A percentile compares a stretch with the other conserved stretches of the same genome.
phyloP scores from a whole-genome alignment of 192 early-diverging fungal genomes.

The Mycoemilia scoparia region DNA sequence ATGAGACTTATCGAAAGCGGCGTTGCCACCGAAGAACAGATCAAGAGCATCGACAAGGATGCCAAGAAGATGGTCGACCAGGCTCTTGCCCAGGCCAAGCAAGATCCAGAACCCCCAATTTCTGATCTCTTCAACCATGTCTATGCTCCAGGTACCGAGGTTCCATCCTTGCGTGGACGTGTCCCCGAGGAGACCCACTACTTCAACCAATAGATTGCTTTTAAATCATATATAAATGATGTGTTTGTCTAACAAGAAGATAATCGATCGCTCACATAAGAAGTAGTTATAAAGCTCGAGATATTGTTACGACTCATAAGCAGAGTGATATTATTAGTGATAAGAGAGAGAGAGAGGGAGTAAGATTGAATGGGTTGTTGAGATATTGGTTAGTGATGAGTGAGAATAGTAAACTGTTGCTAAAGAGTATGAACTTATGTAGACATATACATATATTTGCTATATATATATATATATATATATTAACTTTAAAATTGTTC shows the following conservation, averaged over 20 bases:
- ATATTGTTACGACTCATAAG: neutral
- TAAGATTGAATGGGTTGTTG: neutral
- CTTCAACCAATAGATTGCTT: conserved; percentile 11
- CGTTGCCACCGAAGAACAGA: conserved; percentile 60
- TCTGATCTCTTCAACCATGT: conserved; percentile 63
- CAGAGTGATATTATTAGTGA: neutral
- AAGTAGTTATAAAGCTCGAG: neutral
- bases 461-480: neutral
- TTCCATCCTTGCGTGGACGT: conserved; percentile 57
- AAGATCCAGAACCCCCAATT: conserved; percentile 47
- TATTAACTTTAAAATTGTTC: neutral
- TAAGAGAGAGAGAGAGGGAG: neutral
- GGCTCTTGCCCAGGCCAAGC: conserved; percentile 68
- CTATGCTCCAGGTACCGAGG: conserved; percentile 62
- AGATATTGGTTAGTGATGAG: neutral
- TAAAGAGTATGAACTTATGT: neutral
- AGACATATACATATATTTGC: neutral
- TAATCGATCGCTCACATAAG: neutral
- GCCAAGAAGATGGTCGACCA: conserved; percentile 71
- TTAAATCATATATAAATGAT: neutral
- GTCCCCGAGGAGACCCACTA: conserved; percentile 63
- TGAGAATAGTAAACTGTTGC: neutral
- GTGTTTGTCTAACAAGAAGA: neutral
- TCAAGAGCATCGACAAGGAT: conserved; percentile 90
- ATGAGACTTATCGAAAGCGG: conserved; percentile 54